Conservation (phyloP, 805 yeast species). For the Lachancea fermentati region DNA sequence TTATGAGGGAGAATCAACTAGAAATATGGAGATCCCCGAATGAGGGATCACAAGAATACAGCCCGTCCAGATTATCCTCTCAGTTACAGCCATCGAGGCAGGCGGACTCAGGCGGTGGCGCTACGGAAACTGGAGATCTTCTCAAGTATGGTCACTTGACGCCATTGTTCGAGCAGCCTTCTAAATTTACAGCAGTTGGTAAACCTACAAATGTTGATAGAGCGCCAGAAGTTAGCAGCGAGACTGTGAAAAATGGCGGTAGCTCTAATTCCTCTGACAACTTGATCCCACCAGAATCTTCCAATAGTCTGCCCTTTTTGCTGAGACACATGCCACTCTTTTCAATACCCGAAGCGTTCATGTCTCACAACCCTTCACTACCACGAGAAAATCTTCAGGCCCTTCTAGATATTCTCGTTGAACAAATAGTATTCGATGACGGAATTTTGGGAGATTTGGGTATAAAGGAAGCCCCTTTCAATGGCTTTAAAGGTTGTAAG, state of each 20-base stretch:
- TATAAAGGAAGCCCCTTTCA: conserved; percentile 49
- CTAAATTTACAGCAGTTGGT: not conserved
- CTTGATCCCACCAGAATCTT: conserved; percentile 19
- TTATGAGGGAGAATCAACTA: conserved; percentile 2
- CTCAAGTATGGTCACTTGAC: not conserved
- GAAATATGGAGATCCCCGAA: conserved; percentile 9
- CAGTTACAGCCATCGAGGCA: conserved; percentile 1
- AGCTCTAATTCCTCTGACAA: not conserved
- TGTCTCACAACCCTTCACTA: conserved; percentile 20
- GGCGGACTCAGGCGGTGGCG: not conserved
- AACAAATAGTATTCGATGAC: conserved; percentile 33
- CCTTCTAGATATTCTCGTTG: conserved; percentile 26
- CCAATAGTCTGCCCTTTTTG: conserved; percentile 65
- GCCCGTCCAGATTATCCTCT: conserved; percentile 6
- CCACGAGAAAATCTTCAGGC: conserved; percentile 13
- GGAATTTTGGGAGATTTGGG: conserved; percentile 47
- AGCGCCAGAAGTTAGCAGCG: not conserved
- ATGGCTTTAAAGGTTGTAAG: conserved; percentile 16
- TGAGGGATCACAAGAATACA: not conserved
- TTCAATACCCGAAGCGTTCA: conserved; percentile 53
- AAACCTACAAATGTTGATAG: not conserved
- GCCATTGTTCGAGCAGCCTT: conserved; percentile 2
- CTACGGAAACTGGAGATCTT: conserved; percentile 1
- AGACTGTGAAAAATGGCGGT: not conserved
- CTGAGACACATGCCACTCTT: conserved; percentile 57